Percentiles rank a stretch among this genome's conserved stretches.
Conservation (phyloP, 176 grass and related monocot species). For the Oryza glaberrima region DNA sequence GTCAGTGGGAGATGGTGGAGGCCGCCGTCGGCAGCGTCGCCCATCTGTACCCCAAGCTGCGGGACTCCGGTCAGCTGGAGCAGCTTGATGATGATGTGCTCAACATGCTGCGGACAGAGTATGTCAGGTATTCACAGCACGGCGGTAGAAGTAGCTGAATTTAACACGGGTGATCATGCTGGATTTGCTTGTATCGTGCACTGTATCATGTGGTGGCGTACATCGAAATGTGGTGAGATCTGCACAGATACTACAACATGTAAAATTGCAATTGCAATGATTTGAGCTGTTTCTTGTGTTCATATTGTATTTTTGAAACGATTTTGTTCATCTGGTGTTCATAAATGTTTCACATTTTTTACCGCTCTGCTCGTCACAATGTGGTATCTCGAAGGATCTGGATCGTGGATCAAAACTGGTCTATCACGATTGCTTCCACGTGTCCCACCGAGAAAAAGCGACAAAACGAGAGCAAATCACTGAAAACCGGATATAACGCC, state of each 20-base stretch:
- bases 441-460: no score
- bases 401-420: no score
- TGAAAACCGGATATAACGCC: no score
- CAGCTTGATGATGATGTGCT: slow-evolving; percentile 63
- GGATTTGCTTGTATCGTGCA: not conserved
- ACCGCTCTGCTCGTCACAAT: no score
- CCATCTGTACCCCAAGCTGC: slow-evolving; percentile 62
- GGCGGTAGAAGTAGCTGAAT: not conserved
- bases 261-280: not conserved
- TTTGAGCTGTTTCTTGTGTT: no score
- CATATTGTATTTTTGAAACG: no score
- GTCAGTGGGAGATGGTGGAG: slow-evolving; percentile 68
- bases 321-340: no score
- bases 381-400: no score
- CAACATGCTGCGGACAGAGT: slow-evolving; percentile 67
- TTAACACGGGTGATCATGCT: not conserved
- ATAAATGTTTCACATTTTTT: no score
- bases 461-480: no score
- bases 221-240: not conserved
- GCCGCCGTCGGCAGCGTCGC: slow-evolving; percentile 52
- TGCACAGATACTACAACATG: not conserved
- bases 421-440: no score
- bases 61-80: slow-evolving; percentile 59
- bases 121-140: slow-evolving; percentile 48
- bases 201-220: not conserved